Evolutionary conservation across 2,329 filamentous ascomycete species (phyloP), one percentile per base, ranked within the genome.

Genomic region (Lachnellula arida): DNA sequence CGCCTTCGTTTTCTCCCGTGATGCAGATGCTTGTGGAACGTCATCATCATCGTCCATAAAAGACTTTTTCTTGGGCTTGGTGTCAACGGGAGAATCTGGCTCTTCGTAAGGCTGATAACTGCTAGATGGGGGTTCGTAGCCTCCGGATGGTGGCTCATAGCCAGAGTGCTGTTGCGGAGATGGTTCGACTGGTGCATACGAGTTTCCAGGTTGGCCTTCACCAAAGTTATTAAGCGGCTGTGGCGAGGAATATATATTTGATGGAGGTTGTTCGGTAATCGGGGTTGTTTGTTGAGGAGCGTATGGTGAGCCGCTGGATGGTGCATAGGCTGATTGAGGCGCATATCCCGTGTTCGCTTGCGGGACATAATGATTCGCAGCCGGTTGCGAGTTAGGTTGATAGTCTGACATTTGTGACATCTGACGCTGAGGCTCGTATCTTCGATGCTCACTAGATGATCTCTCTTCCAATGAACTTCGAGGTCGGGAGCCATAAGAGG

Each of bases 41-140:
- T 88, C 83, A 60, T 87, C 85, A 12, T 91, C 87, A 28, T 93
- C 87, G 66, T 93, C 87, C 81, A 94, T 89, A 65, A 91, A 85
- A 22, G 82, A 84, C 70, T 88, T 91, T 74, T 89, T 89, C 73
- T 89, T 89, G 0, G 80, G 77, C 63, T 82, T 86, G 51, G 78
- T 75, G 6, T 77, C 72, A 32, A 73, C 62, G 12, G 66, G 65
- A 4, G 67, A 70, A 34, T 70, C 67, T 12, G 61, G 62, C 7
- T 80, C 77, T 15, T 78, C 78, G 14, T 75, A 76, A 74, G 17
- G 60, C 58, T 34, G 69, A 64, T 9, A 84, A 78, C 65, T 86
- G 65, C 81, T 87, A 0, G 81, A 80, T 5, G 83, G 81, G 4
- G 85, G 78, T 58, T 86, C 82, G 63, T 86, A 88, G 15, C 78